Evolutionary conservation across 495 filamentous ascomycete species (phyloP).

Genomic region (Lepraria neglecta): DNA sequence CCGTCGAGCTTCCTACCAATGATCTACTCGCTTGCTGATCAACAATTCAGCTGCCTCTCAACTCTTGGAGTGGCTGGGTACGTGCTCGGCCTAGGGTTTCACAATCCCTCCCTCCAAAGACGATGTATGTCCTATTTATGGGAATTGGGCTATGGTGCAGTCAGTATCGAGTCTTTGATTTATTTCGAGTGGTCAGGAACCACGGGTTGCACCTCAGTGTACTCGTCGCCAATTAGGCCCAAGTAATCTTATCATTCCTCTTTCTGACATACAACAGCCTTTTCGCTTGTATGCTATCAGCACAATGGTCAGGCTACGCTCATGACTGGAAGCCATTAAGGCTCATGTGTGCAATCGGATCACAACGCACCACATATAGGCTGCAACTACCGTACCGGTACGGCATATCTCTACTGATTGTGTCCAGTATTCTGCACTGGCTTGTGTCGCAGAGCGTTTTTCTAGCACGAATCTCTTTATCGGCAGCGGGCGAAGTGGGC

Average conservation of each 20-base stretch:
- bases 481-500: background rate
- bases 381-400: conserved; percentile 44
- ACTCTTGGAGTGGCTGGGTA: background rate
- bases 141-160: conserved; percentile 30
- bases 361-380: conserved; percentile 40
- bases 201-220: conserved; percentile 26
- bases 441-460: conserved; percentile 41
- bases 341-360: conserved; percentile 39
- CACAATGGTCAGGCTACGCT: conserved; percentile 32
- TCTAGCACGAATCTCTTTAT: conserved; percentile 28
- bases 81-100: background rate
- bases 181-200: background rate
- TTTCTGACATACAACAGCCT: conserved; percentile 39
- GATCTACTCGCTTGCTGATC: background rate
- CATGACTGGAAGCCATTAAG: conserved; percentile 36
- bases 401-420: conserved; percentile 34
- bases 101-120: accelerated
- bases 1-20: background rate
- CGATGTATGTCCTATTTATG: conserved; percentile 12
- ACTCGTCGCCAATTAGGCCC: conserved; percentile 40
- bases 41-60: background rate
- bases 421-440: conserved; percentile 37
- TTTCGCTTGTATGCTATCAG: conserved; percentile 38
- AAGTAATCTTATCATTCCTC: conserved; percentile 39
- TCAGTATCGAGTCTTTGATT: conserved; percentile 27